Base-by-base conservation (phyloP, 768 basidiomycete genomes). In the Boletus edulis region DNA sequence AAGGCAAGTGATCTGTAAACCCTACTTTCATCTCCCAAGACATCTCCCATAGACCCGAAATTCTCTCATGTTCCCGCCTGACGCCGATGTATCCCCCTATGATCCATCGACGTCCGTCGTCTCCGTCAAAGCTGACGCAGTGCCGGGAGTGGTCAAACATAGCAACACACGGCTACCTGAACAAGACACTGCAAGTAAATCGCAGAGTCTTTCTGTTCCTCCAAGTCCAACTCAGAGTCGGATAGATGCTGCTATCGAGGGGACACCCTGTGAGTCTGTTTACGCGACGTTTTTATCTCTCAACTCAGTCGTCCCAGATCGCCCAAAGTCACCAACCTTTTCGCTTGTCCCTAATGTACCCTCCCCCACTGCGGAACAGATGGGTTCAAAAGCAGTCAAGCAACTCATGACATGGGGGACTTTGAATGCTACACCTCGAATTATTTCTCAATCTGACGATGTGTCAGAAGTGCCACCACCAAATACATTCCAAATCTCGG, bases 351-450 rank as follows among this genome's bases (percentile, higher is more conserved):
- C 93, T 14, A 83, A 84, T 52, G 72, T 96, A 11, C 96, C 97
- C 4, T 92, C 94, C 0, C 94, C 94, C 2, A 90, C 89, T 8
- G 86, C 94, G 0, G 80, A 85, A 6, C 78, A 91, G 63, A 81
- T 98, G 44, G 91, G 91, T 1, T 83, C 94, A 2, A 75, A 78
- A 5, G 89, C 91, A 1, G 79, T 98, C 49, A 93, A 94, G 64
- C 87, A 98, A 61, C 81, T 99, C 15, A 94, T 98, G 89, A 99
- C 97, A 13, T 95, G 93, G 94, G 97, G 97, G 2, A 94, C 93
- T 13, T 78, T 98, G 22, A 84, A 87, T 59, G 87, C 91, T 15
- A 98, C 97, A 10, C 97, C 97, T 4, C 86, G 96, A 50, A 80
- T 97, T 5, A 81, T 98, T 59, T 84, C 85, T 12, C 76, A 81